These are phyloP conservation scores for Pythium sukuiense DNA, from an alignment of 352 stramenopile genomes.

Conservation along the genomic window DNA sequence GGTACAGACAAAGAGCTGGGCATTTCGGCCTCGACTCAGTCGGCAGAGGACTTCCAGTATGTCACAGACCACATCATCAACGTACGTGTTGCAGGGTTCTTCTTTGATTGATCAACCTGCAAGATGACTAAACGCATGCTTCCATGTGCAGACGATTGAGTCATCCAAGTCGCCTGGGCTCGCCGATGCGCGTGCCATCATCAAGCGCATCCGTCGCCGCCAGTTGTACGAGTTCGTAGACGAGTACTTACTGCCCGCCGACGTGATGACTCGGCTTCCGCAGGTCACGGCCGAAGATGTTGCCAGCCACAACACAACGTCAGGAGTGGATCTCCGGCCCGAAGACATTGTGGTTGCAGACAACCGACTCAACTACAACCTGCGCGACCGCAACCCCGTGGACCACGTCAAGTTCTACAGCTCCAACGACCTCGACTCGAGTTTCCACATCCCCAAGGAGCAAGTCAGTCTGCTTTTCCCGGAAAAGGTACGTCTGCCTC, in stretches of 20 bases:
- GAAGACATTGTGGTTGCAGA: conserved; percentile 85
- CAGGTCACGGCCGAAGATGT: conserved; percentile 61
- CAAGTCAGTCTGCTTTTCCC: conserved; percentile 83
- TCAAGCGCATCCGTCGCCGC: conserved; percentile 71
- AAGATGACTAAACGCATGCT: not conserved
- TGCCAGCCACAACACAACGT: conserved; percentile 45
- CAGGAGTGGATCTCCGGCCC: conserved; percentile 42
- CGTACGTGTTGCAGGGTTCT: conserved; percentile 29
- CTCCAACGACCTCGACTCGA: conserved; percentile 55
- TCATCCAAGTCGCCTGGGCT: conserved; percentile 61
- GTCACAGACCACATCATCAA: conserved; percentile 77
- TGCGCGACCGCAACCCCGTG: conserved; percentile 80
- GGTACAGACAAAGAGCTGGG: conserved; percentile 62
- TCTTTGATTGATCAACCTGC: not conserved
- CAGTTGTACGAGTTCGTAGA: conserved; percentile 88
- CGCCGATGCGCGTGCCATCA: conserved; percentile 47
- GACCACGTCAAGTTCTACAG: conserved; percentile 84
- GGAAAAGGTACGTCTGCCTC: conserved; percentile 57
- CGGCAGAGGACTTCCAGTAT: conserved; percentile 69
- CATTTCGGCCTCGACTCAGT: conserved; percentile 65
- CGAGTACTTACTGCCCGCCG: conserved; percentile 63
- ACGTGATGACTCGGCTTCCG: conserved; percentile 54
- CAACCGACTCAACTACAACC: conserved; percentile 83
- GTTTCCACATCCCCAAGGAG: conserved; percentile 79
- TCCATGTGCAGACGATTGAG: conserved; percentile 56